Base-by-base conservation (phyloP, 176 grass and related monocot species). In the Guadua angustifolia region DNA sequence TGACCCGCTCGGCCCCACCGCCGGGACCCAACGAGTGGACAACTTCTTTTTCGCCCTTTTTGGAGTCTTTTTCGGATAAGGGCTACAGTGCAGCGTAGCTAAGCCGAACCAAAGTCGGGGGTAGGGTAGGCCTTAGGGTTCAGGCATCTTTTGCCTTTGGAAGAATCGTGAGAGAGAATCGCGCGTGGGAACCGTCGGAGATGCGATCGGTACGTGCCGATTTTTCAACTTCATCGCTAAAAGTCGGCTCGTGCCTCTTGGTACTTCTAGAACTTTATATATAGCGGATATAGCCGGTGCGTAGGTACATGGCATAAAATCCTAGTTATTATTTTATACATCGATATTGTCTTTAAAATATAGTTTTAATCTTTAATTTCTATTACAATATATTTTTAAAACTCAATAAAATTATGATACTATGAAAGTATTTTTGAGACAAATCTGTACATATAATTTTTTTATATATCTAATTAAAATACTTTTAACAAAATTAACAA, bases 1-100 rank as follows among this genome's bases (percentile, higher is more conserved):
- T 87, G 89, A 92, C 89, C 45, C 46, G 58, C 79, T 11, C 24
- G 50, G 46, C 44, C 18, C 62, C 76, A 43, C 69, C 3, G n/a
- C 21, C 26, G 13, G 60, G 44, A 18, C 45, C 29, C 18, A 6
- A n/a, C 57, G 57, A 3, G 19, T 7, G 74, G 68, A n/a, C 25
- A 16, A 12, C 29, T 17, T 50, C 13, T 0, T 17, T 35, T 18
- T 55, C 21, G 6, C 21, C 10, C 46, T 58, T 73, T 47, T 25
- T 19, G 21, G 35, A 21, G 35, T 81, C 79, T 18, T 88, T 66
- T 9, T 82, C 29, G 69, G 70, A 64, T 25, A 50, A 74, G 57
- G 26, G 22, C 1, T 25, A 13, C 49, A 19, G 19, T 53, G 45
- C 45, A 36, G 66, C 59, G n/a, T 53, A 46, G n/a, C 36, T 14